phyloP scores from a whole-genome alignment of 2,329 filamentous ascomycete genomes.

The Colletotrichum tamarilloi region DNA sequence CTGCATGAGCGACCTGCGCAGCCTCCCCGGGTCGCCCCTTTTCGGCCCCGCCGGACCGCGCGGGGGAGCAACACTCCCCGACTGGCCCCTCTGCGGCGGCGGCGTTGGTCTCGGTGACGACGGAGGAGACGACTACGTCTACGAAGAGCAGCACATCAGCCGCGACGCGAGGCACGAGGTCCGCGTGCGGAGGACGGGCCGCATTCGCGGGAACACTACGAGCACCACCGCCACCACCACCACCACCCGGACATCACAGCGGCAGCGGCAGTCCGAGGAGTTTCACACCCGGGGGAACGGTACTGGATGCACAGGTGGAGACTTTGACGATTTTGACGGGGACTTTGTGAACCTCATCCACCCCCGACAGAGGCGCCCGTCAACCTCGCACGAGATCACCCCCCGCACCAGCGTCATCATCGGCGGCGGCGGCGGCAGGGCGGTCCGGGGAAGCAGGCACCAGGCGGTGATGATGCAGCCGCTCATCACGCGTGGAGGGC shows the following conservation, averaged over 20 bases:
- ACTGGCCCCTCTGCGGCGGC: conserved; percentile 16
- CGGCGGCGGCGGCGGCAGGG: too few species aligned
- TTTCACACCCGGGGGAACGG: background rate
- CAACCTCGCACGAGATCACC: conserved; percentile 12
- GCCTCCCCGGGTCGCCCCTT: conserved; percentile 9
- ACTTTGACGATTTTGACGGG: conserved; percentile 12
- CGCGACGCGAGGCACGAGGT: conserved; percentile 16
- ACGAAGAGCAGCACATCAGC: conserved; percentile 25
- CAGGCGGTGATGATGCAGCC: conserved; percentile 6
- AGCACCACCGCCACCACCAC: background rate
- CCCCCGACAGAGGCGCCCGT: conserved; percentile 2
- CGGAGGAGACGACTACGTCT: conserved; percentile 8
- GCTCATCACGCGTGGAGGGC: conserved; percentile 38
- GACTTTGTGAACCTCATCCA: background rate
- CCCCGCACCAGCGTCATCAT: background rate
- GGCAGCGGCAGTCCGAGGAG: conserved; percentile 13
- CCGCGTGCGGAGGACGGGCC: conserved; percentile 8
- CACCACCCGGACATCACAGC: background rate
- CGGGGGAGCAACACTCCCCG: background rate
- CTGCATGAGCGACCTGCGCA: conserved; percentile 26
- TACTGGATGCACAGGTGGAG: background rate
- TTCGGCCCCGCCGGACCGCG: background rate
- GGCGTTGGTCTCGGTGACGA: background rate
- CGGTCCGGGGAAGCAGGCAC: background rate
- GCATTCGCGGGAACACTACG: background rate